Conservation (phyloP, 2,329 filamentous ascomycete species). For the Penicillium aurantiogriseum region DNA sequence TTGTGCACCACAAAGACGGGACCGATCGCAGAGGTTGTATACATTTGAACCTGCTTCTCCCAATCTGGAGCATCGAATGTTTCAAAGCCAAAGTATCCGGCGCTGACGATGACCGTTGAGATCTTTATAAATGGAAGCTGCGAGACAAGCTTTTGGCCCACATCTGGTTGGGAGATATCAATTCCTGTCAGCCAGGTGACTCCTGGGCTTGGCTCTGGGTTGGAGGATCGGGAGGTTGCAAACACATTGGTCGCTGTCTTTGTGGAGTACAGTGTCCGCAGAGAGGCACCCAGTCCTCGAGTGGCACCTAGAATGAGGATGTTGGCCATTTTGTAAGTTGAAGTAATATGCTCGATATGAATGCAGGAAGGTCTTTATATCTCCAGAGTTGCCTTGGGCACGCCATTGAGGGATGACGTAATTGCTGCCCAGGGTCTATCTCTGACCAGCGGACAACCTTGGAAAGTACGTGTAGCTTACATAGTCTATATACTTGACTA, state of each 20-base stretch:
- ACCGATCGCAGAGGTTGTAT: slow-evolving; percentile 64
- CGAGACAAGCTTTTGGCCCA: slow-evolving; percentile 50
- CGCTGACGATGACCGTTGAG: slow-evolving; percentile 61
- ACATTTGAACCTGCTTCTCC: slow-evolving; percentile 68
- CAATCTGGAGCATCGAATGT: slow-evolving; percentile 64
- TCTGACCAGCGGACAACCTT: not conserved
- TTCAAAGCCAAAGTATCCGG: slow-evolving; percentile 68
- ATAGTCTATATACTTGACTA: too few species aligned
- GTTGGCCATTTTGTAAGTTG: slow-evolving; percentile 27
- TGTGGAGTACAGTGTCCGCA: slow-evolving; percentile 58
- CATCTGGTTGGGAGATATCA: slow-evolving; percentile 53
- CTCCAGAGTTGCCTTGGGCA: not conserved
- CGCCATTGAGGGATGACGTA: slow-evolving; percentile 3
- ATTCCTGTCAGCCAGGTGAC: slow-evolving; percentile 60
- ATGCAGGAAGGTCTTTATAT: not conserved
- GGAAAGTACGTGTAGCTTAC: not conserved
- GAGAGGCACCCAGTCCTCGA: slow-evolving; percentile 63
- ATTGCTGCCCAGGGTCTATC: not conserved
- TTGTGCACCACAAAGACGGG: slow-evolving; percentile 66
- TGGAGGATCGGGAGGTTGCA: slow-evolving; percentile 56
- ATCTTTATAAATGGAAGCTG: slow-evolving; percentile 51
- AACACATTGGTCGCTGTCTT: slow-evolving; percentile 53
- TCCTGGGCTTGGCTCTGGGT: slow-evolving; percentile 42
- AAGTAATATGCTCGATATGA: not conserved
- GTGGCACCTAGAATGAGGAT: slow-evolving; percentile 67